Base-by-base conservation (phyloP, 225 moss, liverwort and hornwort species). In the Rhytidiadelphus loreus region DNA sequence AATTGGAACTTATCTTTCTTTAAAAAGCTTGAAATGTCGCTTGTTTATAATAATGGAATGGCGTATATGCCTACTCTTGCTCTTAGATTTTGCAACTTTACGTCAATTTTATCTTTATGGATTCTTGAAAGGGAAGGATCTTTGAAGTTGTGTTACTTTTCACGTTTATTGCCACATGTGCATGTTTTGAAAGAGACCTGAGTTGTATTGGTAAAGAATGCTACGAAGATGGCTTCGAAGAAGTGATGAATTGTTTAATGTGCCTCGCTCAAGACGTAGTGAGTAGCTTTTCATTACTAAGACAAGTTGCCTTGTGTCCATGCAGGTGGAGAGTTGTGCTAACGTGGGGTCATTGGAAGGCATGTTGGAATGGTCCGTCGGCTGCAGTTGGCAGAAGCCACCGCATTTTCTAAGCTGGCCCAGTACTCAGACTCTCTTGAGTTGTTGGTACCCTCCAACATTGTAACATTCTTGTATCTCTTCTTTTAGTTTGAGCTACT, bases 311-410 rank as follows among this genome's bases (percentile, higher is more conserved):
- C 69, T 81, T 85, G 79, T 61, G n/a, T 88, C 35, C 12, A 59
- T 90, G 91, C 93, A 99, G 98, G 95, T 92, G 60, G 92, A 91
- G 88, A 93, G 94, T 70, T 96, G 96, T 83, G 91, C 89, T 11
- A 93, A 92, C 50, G 90, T 99, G 81, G 92, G 93, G n/a, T 85
- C 87, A 50, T 91, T 99, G 30, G 95, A 95, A 72, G 98, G 97
- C 85, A 92, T 97, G 85, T 92, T 97, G 90, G 96, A 95, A 77
- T 96, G 97, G 98, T 95, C 98, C n/a, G 89, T 93, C 23, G 98
- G 98, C 72, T 99, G 98, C 95, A 99, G 96, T 91, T 99, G 98
- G 98, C 96, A 97, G 88, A 95, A 91, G 81, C 95, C 96, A 30
- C 91, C 93, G 84, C 91, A 88, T 56, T 85, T 90, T 80, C 73